Evolutionary conservation across 1,139 yeast species (phyloP).

Genomic region (Hansenula anomala): DNA sequence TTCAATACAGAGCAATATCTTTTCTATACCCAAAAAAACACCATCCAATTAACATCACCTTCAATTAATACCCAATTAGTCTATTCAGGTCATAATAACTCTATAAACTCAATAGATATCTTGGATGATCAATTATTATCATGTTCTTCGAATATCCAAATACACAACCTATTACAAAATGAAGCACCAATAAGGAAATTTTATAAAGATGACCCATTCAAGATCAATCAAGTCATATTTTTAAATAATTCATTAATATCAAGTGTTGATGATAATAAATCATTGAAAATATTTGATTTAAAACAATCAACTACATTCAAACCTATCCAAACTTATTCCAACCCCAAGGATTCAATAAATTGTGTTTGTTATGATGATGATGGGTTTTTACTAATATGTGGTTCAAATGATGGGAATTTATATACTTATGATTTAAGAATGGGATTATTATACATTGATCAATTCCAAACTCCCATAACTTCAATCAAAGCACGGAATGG

Average conservation of each 20-base stretch:
- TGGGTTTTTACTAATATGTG: constrained; percentile 4
- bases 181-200: constrained; percentile 7
- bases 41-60: constrained; percentile 1
- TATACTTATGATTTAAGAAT: constrained; percentile 17
- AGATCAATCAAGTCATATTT: constrained; percentile 8
- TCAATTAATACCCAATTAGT: background rate
- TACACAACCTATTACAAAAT: constrained; percentile 9
- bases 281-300: constrained; percentile 15
- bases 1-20: background rate
- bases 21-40: constrained; percentile 2
- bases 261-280: constrained; percentile 17
- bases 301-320: constrained; percentile 12
- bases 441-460: constrained; percentile 11
- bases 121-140: constrained; percentile 4
- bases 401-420: constrained; percentile 20
- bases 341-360: constrained; percentile 15
- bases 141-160: constrained; percentile 11
- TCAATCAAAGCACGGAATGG: constrained; percentile 1
- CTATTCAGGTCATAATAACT: constrained; percentile 1
- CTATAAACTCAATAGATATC: constrained; percentile 6
- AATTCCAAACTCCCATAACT: constrained; percentile 9
- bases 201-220: constrained; percentile 6
- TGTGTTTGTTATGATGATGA: constrained; percentile 4
- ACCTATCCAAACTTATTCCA: constrained; percentile 16
- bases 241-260: constrained; percentile 12